A percentile compares a stretch with the other conserved stretches of the same genome.
Evolutionary conservation across 2,329 filamentous ascomycete genomes (phyloP).

Genomic region (Cladophialophora immunda): DNA sequence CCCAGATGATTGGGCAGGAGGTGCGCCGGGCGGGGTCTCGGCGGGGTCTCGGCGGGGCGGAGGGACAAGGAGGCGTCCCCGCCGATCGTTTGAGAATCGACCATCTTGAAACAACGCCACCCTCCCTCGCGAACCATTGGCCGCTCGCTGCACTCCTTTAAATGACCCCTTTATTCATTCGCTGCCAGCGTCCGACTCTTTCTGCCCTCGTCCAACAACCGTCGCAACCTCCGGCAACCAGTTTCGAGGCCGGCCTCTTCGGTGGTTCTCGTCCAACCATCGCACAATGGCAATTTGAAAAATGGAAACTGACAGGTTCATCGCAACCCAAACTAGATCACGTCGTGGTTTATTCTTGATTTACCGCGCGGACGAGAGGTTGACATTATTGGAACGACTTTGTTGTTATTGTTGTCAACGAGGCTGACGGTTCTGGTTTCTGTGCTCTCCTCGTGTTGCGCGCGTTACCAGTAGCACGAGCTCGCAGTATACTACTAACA

Average conservation of each 20-base stretch:
- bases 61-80: slow-evolving; percentile 10
- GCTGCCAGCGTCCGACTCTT: slow-evolving; percentile 6
- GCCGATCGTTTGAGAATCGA: slow-evolving; percentile 18
- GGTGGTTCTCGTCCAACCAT: slow-evolving; percentile 14
- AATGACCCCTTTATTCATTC: slow-evolving; percentile 17
- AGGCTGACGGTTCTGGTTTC: slow-evolving; percentile 12
- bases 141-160: not conserved
- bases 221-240: not conserved
- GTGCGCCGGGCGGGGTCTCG: not conserved
- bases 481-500: not conserved
- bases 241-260: slow-evolving; percentile 4
- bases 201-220: not conserved
- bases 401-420: slow-evolving; percentile 21
- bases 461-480: not conserved
- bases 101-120: slow-evolving; percentile 9
- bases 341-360: slow-evolving; percentile 14
- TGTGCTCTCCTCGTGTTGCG: slow-evolving; percentile 10
- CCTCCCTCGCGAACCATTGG: slow-evolving; percentile 10
- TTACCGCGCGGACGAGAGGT: slow-evolving; percentile 14
- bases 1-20: slow-evolving; percentile 3
- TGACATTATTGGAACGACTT: not conserved
- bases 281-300: slow-evolving; percentile 6
- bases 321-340: slow-evolving; percentile 2
- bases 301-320: not conserved
- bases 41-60: not conserved